phyloP scores from a whole-genome alignment of 768 basidiomycete species.

The Mycena venus region DNA sequence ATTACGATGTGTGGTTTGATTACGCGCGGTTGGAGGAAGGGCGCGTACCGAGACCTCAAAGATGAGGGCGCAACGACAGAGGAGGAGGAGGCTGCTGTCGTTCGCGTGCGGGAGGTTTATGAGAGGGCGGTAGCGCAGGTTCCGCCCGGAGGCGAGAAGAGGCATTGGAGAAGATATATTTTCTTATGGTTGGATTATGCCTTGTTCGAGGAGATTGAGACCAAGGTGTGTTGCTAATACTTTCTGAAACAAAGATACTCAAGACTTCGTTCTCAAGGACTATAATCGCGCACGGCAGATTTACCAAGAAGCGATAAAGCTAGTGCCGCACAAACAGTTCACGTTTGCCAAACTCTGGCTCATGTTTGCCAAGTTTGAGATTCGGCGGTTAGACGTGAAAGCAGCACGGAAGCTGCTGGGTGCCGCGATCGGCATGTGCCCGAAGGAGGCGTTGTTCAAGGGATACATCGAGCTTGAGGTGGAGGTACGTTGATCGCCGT shows the following conservation, averaged over 20 bases:
- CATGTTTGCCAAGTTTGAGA: slow-evolving; percentile 92
- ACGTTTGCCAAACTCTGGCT: slow-evolving; percentile 98
- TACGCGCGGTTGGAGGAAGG: slow-evolving; percentile 94
- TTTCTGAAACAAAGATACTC: background rate
- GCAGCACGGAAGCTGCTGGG: slow-evolving; percentile 93
- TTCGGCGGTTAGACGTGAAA: slow-evolving; percentile 83
- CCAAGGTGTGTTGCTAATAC: slow-evolving; percentile 69
- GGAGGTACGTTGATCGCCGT: slow-evolving; percentile 65
- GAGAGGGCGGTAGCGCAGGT: slow-evolving; percentile 96
- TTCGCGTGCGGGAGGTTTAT: slow-evolving; percentile 91
- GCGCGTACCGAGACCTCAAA: slow-evolving; percentile 78
- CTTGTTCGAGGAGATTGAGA: slow-evolving; percentile 95
- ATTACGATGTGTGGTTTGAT: slow-evolving; percentile 99
- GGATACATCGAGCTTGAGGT: slow-evolving; percentile 96
- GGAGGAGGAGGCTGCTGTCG: slow-evolving; percentile 72
- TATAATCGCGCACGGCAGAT: slow-evolving; percentile 89
- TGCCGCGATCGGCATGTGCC: slow-evolving; percentile 93
- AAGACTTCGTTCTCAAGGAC: slow-evolving; percentile 64
- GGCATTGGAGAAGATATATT: slow-evolving; percentile 91
- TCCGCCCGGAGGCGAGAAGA: slow-evolving; percentile 93
- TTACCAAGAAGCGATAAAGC: slow-evolving; percentile 88
- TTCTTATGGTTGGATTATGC: slow-evolving; percentile 97
- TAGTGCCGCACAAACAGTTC: slow-evolving; percentile 96
- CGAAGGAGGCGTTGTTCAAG: slow-evolving; percentile 95
- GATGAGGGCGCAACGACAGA: slow-evolving; percentile 82